Percentiles rank a stretch among this genome's conserved stretches.
Evolutionary conservation across 768 basidiomycete genomes (phyloP).

Genomic region (Pleurotus tuoliensis): DNA sequence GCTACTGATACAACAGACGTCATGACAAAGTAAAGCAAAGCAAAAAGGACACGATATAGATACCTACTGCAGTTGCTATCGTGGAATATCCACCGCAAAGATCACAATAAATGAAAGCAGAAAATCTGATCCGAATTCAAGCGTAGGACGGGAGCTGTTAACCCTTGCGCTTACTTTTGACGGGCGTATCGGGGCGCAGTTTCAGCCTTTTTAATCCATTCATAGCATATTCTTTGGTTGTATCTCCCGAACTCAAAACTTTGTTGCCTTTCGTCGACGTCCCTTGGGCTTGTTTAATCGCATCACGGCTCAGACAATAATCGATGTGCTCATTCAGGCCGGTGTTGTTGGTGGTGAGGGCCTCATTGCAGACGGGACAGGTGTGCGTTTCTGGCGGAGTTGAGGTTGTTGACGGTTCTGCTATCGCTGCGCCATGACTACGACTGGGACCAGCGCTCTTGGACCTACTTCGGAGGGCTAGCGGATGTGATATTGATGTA

Average conservation of each 20-base stretch:
- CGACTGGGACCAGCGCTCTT: neutral
- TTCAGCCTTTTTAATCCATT: conserved; percentile 3
- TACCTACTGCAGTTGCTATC: no score
- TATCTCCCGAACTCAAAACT: neutral
- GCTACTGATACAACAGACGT: no score
- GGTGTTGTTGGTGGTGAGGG: conserved; percentile 65
- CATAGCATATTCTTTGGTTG: conserved; percentile 1
- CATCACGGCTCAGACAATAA: conserved; percentile 77
- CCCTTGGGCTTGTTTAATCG: conserved; percentile 68
- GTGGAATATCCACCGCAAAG: no score
- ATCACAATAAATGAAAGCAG: no score
- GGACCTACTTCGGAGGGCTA: neutral
- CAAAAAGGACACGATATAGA: no score
- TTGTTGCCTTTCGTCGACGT: conserved; percentile 22
- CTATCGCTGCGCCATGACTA: neutral
- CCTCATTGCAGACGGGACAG: conserved; percentile 73
- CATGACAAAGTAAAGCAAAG: no score
- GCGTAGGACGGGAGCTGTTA: no score
- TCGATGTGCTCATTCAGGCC: conserved; percentile 87
- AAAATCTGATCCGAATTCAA: no score
- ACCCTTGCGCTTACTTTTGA: neutral
- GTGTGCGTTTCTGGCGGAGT: conserved; percentile 28
- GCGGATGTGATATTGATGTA: neutral
- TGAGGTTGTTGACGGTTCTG: conserved; percentile 2
- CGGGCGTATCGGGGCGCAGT: neutral